A percentile compares a stretch with the other conserved stretches of the same genome.
These are phyloP conservation scores for Russula brevipes DNA, from an alignment of 768 basidiomycete genomes.

Conservation along the genomic window DNA sequence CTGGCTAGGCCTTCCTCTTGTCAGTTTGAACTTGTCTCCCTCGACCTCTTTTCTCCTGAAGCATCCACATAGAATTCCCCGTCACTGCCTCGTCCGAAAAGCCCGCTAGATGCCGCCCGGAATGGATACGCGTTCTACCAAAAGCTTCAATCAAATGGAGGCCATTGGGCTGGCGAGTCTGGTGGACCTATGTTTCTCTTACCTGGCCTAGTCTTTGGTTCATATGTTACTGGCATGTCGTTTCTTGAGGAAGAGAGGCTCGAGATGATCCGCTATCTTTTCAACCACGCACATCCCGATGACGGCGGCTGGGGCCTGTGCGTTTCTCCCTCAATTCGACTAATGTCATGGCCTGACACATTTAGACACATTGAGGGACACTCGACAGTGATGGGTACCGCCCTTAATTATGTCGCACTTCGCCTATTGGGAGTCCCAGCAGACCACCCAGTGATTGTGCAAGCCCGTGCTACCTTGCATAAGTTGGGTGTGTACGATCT, in stretches of 20 bases:
- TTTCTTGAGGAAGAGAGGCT: constrained; percentile 76
- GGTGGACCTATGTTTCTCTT: constrained; percentile 86
- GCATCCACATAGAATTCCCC: constrained; percentile 49
- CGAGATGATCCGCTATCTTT: constrained; percentile 88
- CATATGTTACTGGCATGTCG: constrained; percentile 82
- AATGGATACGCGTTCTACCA: constrained; percentile 91
- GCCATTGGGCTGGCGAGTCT: constrained; percentile 94
- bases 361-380: constrained; percentile 86
- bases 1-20: constrained; percentile 80
- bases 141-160: constrained; percentile 81
- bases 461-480: constrained; percentile 78
- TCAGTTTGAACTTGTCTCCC: constrained; percentile 33
- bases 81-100: constrained; percentile 54
- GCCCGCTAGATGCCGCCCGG: constrained; percentile 70
- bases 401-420: constrained; percentile 82
- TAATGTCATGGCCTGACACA: constrained; percentile 5
- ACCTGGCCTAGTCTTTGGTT: constrained; percentile 89
- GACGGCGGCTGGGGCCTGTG: constrained; percentile 98
- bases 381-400: constrained; percentile 92
- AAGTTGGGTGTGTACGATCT: constrained; percentile 53
- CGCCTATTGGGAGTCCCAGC: constrained; percentile 80
- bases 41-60: constrained; percentile 4
- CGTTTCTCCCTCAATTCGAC: constrained; percentile 32
- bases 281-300: constrained; percentile 71
- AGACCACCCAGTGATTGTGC: constrained; percentile 80